phyloP scores from a whole-genome alignment of 2,329 filamentous ascomycete genomes.

The Ophiostoma angusticollis region DNA sequence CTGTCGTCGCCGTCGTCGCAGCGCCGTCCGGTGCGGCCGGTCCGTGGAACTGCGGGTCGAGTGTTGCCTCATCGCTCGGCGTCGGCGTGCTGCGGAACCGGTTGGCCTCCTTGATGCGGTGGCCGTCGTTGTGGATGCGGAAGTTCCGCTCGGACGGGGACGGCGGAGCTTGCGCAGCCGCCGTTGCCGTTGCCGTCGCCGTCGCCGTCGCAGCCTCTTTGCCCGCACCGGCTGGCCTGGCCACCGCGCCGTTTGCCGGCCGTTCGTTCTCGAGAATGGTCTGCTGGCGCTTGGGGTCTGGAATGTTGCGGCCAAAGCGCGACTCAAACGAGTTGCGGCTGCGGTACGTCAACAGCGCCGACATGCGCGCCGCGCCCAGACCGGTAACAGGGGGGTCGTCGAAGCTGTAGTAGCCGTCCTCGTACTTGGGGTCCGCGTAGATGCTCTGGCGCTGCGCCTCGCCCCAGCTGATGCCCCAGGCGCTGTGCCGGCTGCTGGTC shows the following conservation, averaged over 20 bases:
- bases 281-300: constrained; percentile 71
- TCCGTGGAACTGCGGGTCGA: constrained; percentile 16
- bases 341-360: constrained; percentile 86
- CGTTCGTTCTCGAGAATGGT: constrained; percentile 60
- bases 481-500: constrained; percentile 72
- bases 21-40: too few species aligned
- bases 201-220: not conserved
- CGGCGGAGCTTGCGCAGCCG: not conserved
- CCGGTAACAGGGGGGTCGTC: constrained; percentile 77
- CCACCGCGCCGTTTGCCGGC: constrained; percentile 40
- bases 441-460: constrained; percentile 86
- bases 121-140: constrained; percentile 72
- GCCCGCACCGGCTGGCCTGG: too few species aligned
- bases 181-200: not conserved
- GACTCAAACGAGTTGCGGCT: constrained; percentile 95
- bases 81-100: constrained; percentile 27
- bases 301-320: constrained; percentile 84
- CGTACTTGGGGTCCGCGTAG: constrained; percentile 96
- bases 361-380: constrained; percentile 90
- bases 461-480: constrained; percentile 85
- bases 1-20: not conserved
- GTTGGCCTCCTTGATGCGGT: constrained; percentile 45
- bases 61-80: constrained; percentile 10
- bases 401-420: constrained; percentile 88
- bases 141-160: constrained; percentile 58